Evolutionary conservation across 495 filamentous ascomycete species (phyloP), one percentile per base, ranked within the genome.

Genomic region (Hyaloscypha finlandica): DNA sequence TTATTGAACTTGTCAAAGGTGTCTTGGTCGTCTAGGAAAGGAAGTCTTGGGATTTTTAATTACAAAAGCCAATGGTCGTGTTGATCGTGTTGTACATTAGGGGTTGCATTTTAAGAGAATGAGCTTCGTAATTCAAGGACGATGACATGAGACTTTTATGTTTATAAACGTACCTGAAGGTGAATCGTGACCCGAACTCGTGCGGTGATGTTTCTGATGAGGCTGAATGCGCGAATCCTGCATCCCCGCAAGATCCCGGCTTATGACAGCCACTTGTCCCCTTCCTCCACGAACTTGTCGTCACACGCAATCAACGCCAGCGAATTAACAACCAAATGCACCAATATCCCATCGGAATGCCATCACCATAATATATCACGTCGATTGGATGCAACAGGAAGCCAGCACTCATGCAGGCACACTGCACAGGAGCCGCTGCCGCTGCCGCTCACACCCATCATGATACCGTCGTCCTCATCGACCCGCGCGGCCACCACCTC

Each of bases 381-480:
- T 48, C 42, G 42, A 48, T 48, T 6, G 42, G 42, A 48, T 48
- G 42, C 16, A 19, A 56, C 22, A 56, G 53, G 29, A 56, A 56
- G 20, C 20, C 29, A 56, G 53, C 53, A 25, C 53, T 56, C 19
- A 63, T 63, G 60, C 60, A 16, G n/a, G 22, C 32, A 48, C 39
- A 64, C 61, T 25, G 61, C 51, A 20, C 48, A 51, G 45, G 52
- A 55, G 54, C 45, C 56, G 32, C 32, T 32, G 33, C 52, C 59
- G n/a, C 48, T 31, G 20, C n/a, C 58, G 58, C 20, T 53, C n/a
- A 30, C 19, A 52, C 29, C 53, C 39, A 69, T 69, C 62, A 69
- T 69, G 67, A 69, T 65, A 65, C 48, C 67, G 33, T 58, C 60
- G 20, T 65, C 67, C 32, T 65, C 62, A 20, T 35, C 42, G 52